These are phyloP conservation scores for Lantana camara DNA, from an alignment of 257 asterid genomes.

Conservation along the genomic window DNA sequence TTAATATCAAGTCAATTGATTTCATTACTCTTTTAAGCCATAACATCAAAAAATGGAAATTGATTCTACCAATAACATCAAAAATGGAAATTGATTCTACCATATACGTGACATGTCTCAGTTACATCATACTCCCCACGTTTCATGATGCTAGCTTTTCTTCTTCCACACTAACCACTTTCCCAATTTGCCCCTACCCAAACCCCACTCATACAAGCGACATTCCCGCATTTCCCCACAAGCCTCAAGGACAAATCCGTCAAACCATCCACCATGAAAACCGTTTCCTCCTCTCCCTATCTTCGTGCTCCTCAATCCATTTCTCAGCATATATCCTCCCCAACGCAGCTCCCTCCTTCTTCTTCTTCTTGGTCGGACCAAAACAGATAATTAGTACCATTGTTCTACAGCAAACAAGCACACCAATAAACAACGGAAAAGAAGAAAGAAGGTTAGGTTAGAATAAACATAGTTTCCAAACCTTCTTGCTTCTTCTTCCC, in stretches of 20 bases:
- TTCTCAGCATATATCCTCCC: conserved; percentile 15
- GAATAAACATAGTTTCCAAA: too few relatives aligned
- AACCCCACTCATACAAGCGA: background rate
- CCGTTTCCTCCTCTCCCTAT: conserved; percentile 21
- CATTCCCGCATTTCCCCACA: background rate
- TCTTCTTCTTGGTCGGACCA: background rate
- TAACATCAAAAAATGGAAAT: background rate
- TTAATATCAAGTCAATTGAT: background rate
- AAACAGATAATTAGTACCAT: background rate
- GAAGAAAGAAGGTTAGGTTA: too few relatives aligned
- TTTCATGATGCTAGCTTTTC: background rate
- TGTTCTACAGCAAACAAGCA: background rate
- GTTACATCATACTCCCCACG: background rate
- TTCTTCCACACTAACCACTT: background rate
- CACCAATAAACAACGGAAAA: background rate
- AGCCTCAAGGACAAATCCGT: conserved; percentile 16
- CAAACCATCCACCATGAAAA: background rate
- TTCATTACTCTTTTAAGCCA: background rate
- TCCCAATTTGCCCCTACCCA: conserved; percentile 14
- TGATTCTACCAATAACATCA: background rate
- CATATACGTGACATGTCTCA: background rate
- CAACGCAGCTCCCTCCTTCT: background rate
- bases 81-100: conserved; percentile 6
- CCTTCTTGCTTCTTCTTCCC: too few relatives aligned
- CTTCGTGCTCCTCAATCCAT: conserved; percentile 6